Conservation (phyloP, 768 basidiomycete genomes). For the Pleurotus tuber-regium region DNA sequence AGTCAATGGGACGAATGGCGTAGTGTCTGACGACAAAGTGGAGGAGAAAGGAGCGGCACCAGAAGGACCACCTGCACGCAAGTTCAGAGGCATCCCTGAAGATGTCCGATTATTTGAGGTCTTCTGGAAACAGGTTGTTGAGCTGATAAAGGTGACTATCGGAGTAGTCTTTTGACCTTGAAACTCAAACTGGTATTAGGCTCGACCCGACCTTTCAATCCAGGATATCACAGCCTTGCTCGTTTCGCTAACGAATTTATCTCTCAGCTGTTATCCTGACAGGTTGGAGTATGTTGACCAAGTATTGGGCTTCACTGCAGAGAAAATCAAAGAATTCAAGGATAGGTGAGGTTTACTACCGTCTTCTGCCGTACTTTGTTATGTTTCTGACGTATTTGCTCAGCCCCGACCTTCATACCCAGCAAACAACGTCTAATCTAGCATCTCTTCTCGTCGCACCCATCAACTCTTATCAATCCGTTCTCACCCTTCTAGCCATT, state of each 20-base stretch:
- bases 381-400: constrained; percentile 9
- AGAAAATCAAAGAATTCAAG: constrained; percentile 80
- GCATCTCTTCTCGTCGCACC: constrained; percentile 89
- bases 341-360: constrained; percentile 75
- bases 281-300: constrained; percentile 97
- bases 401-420: constrained; percentile 86
- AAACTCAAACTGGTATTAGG: constrained; percentile 43
- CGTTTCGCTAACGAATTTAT: constrained; percentile 93
- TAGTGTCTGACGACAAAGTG: constrained; percentile 21
- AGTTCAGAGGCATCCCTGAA: constrained; percentile 94
- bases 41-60: constrained; percentile 59
- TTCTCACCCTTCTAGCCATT: constrained; percentile 94
- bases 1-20: constrained; percentile 20
- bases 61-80: constrained; percentile 57
- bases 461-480: constrained; percentile 94
- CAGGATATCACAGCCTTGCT: constrained; percentile 96
- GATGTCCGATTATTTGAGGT: constrained; percentile 96
- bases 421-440: constrained; percentile 87
- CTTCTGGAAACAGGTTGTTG: constrained; percentile 98
- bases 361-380: neutral
- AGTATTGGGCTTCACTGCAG: constrained; percentile 83
- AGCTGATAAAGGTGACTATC: constrained; percentile 82
- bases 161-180: neutral
- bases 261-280: constrained; percentile 96
- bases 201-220: constrained; percentile 94